Evolutionary conservation across 2,329 filamentous ascomycete genomes (phyloP).

Genomic region (Lachnellula arida): DNA sequence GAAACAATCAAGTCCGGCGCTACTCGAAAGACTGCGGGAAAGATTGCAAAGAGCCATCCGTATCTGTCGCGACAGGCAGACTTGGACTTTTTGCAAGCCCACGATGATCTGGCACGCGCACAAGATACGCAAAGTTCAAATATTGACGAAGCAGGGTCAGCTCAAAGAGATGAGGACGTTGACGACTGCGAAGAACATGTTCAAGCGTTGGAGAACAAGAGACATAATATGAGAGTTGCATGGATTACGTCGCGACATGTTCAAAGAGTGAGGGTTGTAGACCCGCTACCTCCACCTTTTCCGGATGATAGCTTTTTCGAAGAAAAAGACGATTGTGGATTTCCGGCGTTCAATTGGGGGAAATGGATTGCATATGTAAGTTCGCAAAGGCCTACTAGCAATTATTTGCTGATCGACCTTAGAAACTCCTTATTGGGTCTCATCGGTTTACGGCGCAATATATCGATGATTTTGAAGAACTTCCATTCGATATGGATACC

Average conservation of each 20-base stretch:
- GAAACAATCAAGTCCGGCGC: constrained; percentile 16
- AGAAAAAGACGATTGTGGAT: constrained; percentile 20
- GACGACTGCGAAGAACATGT: constrained; percentile 18
- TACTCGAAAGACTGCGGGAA: constrained; percentile 17
- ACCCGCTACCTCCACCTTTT: constrained; percentile 10
- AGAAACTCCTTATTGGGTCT: constrained; percentile 30
- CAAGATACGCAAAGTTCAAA: not conserved
- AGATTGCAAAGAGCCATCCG: constrained; percentile 19
- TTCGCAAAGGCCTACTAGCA: constrained; percentile 8
- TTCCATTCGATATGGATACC: constrained; percentile 26
- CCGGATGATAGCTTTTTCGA: constrained; percentile 27
- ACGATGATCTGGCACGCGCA: constrained; percentile 20
- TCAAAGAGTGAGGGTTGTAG: constrained; percentile 30
- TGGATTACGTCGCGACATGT: constrained; percentile 36
- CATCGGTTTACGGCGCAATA: constrained; percentile 35
- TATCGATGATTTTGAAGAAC: constrained; percentile 27
- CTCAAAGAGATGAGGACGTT: constrained; percentile 9
- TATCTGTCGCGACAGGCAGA: constrained; percentile 34
- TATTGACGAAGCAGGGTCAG: constrained; percentile 15
- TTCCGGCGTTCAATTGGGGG: constrained; percentile 29
- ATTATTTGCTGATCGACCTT: not conserved
- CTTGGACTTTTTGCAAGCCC: constrained; percentile 34
- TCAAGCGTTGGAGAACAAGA: constrained; percentile 23
- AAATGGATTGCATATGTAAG: constrained; percentile 28
- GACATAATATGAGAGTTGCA: constrained; percentile 32